Evolutionary conservation across 1,284 basidiomycete species (phyloP).

Genomic region (Cutaneotrichosporon sp.): DNA sequence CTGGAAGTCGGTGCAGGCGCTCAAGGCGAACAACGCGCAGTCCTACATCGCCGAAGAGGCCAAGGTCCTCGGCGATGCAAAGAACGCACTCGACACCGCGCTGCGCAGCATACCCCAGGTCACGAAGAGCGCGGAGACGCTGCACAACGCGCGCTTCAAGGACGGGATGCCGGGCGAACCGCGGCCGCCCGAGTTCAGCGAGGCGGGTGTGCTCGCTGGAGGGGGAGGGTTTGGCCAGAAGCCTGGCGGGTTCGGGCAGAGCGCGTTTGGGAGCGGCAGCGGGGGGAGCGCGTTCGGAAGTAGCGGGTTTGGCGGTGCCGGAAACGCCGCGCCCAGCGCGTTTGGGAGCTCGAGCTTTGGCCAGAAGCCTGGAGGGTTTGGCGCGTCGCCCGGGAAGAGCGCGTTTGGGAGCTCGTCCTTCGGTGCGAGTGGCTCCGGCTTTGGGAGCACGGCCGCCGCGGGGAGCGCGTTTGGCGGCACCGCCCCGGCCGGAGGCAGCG

Average conservation of each 20-base stretch:
- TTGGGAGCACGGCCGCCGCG: not conserved
- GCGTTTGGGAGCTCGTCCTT: constrained; percentile 18
- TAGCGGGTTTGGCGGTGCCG: too few relatives aligned
- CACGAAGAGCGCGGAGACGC: constrained; percentile 33
- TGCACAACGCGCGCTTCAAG: constrained; percentile 44
- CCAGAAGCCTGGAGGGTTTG: constrained; percentile 9
- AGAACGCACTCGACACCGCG: constrained; percentile 33
- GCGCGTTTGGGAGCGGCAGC: constrained; percentile 6
- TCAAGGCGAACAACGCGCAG: constrained; percentile 5
- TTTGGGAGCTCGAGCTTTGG: constrained; percentile 5
- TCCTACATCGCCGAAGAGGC: constrained; percentile 43
- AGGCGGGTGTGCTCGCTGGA: constrained; percentile 29
- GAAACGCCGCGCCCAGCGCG: not conserved
- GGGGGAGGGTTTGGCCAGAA: constrained; percentile 9
- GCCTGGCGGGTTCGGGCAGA: constrained; percentile 9
- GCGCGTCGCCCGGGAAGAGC: not conserved
- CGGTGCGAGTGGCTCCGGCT: constrained; percentile 3
- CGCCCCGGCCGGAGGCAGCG: not conserved
- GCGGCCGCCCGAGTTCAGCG: constrained; percentile 39
- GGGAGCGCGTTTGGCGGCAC: constrained; percentile 16
- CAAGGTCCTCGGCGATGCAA: constrained; percentile 27
- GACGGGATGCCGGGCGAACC: constrained; percentile 23
- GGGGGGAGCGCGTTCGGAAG: constrained; percentile 13
- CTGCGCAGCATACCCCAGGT: constrained; percentile 31
- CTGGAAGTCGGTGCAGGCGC: constrained; percentile 64